These are phyloP conservation scores for Rubus parviflorus DNA, from an alignment of 306 rosid genomes.

Conservation along the genomic window DNA sequence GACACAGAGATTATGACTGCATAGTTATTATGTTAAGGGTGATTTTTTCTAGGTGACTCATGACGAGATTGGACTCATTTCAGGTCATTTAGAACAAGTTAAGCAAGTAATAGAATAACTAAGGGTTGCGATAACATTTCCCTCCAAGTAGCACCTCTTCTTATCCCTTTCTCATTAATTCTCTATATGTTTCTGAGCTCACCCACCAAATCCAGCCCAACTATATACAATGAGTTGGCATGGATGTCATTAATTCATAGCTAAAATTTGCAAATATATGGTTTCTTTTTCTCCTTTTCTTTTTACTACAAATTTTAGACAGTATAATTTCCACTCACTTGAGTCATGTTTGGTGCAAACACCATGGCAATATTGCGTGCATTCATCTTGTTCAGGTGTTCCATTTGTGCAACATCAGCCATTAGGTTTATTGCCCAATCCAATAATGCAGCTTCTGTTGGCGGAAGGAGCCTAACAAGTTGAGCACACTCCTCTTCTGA, in stretches of 20 bases:
- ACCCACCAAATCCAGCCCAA: neutral
- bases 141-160: neutral
- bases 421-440: conserved; percentile 96
- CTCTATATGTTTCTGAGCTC: neutral
- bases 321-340: conserved; percentile 54
- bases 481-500: conserved; percentile 87
- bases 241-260: neutral
- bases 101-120: neutral
- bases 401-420: conserved; percentile 95
- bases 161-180: neutral
- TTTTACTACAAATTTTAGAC: neutral
- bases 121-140: neutral
- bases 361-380: conserved; percentile 99
- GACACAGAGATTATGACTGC: conserved; percentile 1
- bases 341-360: conserved; percentile 98
- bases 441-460: conserved; percentile 80
- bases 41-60: neutral
- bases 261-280: neutral
- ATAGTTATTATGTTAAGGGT: neutral
- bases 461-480: conserved; percentile 81
- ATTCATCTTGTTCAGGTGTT: conserved; percentile 93
- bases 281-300: neutral
- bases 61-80: neutral
- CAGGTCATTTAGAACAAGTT: neutral
- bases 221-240: neutral